Conservation (phyloP, 495 filamentous ascomycete species). For the Xanthoparmelia taractica region DNA sequence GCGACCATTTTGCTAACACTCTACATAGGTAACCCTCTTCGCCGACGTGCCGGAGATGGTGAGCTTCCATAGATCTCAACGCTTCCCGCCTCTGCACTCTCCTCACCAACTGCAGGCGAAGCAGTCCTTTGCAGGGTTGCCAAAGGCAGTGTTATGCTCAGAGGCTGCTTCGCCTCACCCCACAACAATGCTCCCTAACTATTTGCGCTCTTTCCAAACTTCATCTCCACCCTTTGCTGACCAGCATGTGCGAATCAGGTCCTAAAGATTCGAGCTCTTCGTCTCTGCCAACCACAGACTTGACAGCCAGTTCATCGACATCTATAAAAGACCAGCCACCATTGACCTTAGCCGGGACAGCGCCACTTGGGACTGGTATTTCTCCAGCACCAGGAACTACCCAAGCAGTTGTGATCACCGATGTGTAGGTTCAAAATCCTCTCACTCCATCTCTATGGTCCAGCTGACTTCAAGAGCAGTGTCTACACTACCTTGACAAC, state of each 20-base stretch:
- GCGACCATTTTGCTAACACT: background rate
- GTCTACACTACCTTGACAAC: conserved; percentile 23
- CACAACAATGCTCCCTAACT: background rate
- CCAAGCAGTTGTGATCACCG: conserved; percentile 8
- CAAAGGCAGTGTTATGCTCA: background rate
- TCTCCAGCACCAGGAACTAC: conserved; percentile 8
- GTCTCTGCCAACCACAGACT: conserved; percentile 7
- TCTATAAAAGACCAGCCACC: conserved; percentile 8
- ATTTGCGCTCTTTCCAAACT: background rate
- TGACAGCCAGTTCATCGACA: conserved; percentile 7
- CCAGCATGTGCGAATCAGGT: conserved; percentile 4
- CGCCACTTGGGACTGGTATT: background rate
- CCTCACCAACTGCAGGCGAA: background rate
- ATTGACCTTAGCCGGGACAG: background rate
- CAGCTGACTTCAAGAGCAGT: conserved; percentile 1
- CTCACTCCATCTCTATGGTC: background rate
- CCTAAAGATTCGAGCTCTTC: conserved; percentile 6
- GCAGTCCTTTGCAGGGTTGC: background rate
- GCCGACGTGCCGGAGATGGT: conserved; percentile 8
- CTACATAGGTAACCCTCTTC: background rate
- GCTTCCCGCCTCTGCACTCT: background rate
- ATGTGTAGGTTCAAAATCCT: conserved; percentile 6
- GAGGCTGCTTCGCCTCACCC: background rate
- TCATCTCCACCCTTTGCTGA: background rate
- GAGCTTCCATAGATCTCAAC: background rate